A percentile compares a stretch with the other conserved stretches of the same genome.
These are phyloP conservation scores for Misopates orontium DNA, from an alignment of 257 asterid species.

Conservation along the genomic window DNA sequence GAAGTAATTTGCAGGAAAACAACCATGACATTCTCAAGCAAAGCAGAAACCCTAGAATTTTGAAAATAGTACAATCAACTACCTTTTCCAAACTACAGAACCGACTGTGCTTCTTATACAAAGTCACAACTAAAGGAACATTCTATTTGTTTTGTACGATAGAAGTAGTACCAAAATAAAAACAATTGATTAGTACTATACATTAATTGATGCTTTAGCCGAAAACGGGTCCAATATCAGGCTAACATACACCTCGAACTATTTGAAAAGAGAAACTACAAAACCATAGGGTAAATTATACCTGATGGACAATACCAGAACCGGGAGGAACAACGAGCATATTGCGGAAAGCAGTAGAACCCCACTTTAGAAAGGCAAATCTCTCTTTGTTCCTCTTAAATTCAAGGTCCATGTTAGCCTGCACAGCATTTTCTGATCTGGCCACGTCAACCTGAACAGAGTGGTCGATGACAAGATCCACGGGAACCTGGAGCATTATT, in stretches of 20 bases:
- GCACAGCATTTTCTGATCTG: slow-evolving; percentile 89
- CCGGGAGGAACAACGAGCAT: slow-evolving; percentile 99
- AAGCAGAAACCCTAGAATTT: background rate
- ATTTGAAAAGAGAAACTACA: background rate
- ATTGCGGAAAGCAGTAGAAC: slow-evolving; percentile 78
- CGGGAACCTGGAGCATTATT: slow-evolving; percentile 67
- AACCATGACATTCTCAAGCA: background rate
- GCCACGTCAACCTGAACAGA: slow-evolving; percentile 95
- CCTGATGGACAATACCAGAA: slow-evolving; percentile 97
- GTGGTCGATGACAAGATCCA: slow-evolving; percentile 93
- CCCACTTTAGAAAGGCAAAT: slow-evolving; percentile 95
- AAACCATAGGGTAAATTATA: slow-evolving; percentile 25
- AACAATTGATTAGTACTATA: too few relatives aligned
- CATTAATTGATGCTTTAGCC: background rate
- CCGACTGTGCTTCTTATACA: background rate
- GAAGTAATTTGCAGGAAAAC: background rate
- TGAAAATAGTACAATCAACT: too few relatives aligned
- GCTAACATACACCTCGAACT: slow-evolving; percentile 11
- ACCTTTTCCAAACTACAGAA: background rate
- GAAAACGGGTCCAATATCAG: background rate
- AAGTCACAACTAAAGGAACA: background rate
- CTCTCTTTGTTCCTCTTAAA: slow-evolving; percentile 86
- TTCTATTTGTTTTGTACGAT: background rate
- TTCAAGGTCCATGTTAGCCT: slow-evolving; percentile 87
- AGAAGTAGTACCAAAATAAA: background rate